Evolutionary conservation across 805 yeast species (phyloP), one percentile per base, ranked within the genome.

Genomic region (Cephaloascus fragrans): DNA sequence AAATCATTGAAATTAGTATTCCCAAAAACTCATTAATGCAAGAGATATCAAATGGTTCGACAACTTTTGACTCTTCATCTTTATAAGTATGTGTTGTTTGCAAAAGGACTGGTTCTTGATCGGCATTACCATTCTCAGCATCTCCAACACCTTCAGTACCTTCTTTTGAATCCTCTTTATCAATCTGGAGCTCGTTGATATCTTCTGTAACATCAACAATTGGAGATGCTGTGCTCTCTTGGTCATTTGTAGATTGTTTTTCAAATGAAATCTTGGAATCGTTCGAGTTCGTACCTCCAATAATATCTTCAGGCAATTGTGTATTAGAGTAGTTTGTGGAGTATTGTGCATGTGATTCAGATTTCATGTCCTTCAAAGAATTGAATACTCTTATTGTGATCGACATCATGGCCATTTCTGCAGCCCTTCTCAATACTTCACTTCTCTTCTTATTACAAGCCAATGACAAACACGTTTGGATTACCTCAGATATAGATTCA

Each of bases 361-460:
- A 76, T 45, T 73, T 79, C 18, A 85, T 69, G 18, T 60, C 57
- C 34, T 69, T 69, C 36, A 89, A 59, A 42, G 76, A 77, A 31
- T 67, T 59, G 55, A 88, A 88, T 4, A 88, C 70, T 39, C 75
- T 69, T 32, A 78, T 71, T 0, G 95, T 80, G 36, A 88, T 80
- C 2, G 78, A 61, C 31, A 75, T 65, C 70, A 87, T 71, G 1
- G 95, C 73, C 64, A 83, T 73, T 52, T 89, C 97, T 0, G 97
- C 97, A 0, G 95, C 83, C 43, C 82, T 75, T 50, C 97, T 70
- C 42, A 93, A 69, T 5, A 89, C 85, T 48, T 90, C 97, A 43
- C 95, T 80, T 55, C 97, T 74, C 55, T 89, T 75, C 61, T 86
- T 85, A 56, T 93, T 95, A 52, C 95, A 86, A 2, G 97, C 95